These are phyloP conservation scores for Schizophyllum commune DNA, from an alignment of 1,284 basidiomycete genomes.

Conservation along the genomic window DNA sequence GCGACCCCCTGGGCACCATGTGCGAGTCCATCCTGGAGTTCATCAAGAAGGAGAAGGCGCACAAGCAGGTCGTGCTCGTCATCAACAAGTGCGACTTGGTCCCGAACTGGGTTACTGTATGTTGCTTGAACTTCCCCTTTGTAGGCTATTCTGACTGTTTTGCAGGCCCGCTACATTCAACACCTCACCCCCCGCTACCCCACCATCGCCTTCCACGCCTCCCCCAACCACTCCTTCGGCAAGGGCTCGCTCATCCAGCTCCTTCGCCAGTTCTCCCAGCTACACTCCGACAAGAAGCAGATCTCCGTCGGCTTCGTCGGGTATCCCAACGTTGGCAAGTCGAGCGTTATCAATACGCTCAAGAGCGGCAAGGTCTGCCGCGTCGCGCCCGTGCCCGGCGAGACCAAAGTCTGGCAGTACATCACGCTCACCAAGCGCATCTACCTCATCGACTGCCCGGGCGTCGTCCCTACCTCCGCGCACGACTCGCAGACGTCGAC, in stretches of 20 bases:
- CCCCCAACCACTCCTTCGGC: conserved; percentile 98
- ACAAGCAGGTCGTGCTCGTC: conserved; percentile 95
- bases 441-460: conserved; percentile 99
- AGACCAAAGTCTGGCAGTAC: conserved; percentile 99
- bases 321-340: conserved; percentile 98
- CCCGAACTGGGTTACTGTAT: conserved; percentile 97
- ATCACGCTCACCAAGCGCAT: conserved; percentile 94
- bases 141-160: conserved; percentile 5
- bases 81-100: conserved; percentile 99
- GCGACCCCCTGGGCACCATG: conserved; percentile 95
- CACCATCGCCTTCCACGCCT: conserved; percentile 97
- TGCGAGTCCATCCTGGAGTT: conserved; percentile 95
- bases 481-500: conserved; percentile 88
- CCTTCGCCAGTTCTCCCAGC: conserved; percentile 91
- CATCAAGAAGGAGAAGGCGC: conserved; percentile 92
- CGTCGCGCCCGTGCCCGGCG: conserved; percentile 95
- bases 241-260: conserved; percentile 98
- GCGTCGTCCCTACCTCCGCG: conserved; percentile 93
- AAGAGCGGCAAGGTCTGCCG: conserved; percentile 98
- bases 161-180: conserved; percentile 92
- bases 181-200: conserved; percentile 92
- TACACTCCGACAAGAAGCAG: conserved; percentile 99
- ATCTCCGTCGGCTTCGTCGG: conserved; percentile 98
- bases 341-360: conserved; percentile 96
- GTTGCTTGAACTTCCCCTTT: conserved; percentile 22